A percentile compares a stretch with the other conserved stretches of the same genome.
These are phyloP conservation scores for Omphalotus guepiniiformis DNA, from an alignment of 768 basidiomycete species.

Conservation along the genomic window DNA sequence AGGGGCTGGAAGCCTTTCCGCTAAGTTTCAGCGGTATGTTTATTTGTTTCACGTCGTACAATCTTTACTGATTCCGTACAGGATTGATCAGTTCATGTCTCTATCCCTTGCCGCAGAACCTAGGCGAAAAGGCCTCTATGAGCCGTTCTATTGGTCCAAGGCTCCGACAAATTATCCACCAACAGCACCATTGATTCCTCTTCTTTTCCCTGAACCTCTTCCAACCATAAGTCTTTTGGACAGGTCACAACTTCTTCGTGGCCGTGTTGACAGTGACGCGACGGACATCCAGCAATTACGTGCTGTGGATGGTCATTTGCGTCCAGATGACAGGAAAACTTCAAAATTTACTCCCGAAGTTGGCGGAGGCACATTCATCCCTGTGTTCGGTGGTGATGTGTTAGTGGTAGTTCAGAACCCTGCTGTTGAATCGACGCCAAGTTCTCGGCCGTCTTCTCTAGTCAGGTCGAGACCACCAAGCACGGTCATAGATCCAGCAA, in stretches of 20 bases:
- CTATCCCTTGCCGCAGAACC: slow-evolving; percentile 74
- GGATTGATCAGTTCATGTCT: slow-evolving; percentile 75
- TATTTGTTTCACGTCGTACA: slow-evolving; percentile 5
- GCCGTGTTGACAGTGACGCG: slow-evolving; percentile 66
- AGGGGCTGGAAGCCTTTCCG: slow-evolving; percentile 36
- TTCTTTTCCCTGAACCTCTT: slow-evolving; percentile 73
- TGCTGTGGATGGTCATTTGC: slow-evolving; percentile 42
- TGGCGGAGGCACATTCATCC: slow-evolving; percentile 64
- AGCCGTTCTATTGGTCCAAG: slow-evolving; percentile 69
- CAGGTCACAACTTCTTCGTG: slow-evolving; percentile 56
- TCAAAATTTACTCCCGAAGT: slow-evolving; percentile 34
- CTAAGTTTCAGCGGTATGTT: slow-evolving; percentile 62
- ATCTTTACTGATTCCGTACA: slow-evolving; percentile 22
- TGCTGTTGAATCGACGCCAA: slow-evolving; percentile 35
- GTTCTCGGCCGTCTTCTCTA: slow-evolving; percentile 56
- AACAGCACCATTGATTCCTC: slow-evolving; percentile 51
- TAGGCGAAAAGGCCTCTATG: slow-evolving; percentile 67
- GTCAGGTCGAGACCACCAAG: slow-evolving; percentile 70
- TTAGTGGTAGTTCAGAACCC: slow-evolving; percentile 62
- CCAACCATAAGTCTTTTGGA: slow-evolving; percentile 68
- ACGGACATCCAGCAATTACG: slow-evolving; percentile 61
- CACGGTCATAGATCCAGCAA: slow-evolving; percentile 15
- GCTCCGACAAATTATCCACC: slow-evolving; percentile 29
- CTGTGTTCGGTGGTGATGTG: slow-evolving; percentile 72
- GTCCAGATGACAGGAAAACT: slow-evolving; percentile 28